Conservation (phyloP, 345 rosid species). For the Boechera divaricarpa region DNA sequence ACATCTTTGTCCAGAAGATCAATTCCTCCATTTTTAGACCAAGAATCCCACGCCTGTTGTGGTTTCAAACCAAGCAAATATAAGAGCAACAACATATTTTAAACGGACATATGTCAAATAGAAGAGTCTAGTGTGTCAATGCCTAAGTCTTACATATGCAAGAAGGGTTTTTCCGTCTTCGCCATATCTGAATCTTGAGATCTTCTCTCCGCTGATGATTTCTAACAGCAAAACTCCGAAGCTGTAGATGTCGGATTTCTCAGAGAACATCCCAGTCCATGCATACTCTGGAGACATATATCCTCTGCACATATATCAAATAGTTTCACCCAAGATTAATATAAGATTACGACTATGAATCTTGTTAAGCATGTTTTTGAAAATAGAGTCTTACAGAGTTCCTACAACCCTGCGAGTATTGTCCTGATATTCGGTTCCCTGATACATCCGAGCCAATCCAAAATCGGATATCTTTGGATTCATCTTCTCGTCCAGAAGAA, state of each 20-base stretch:
- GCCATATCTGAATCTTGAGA: constrained; percentile 31
- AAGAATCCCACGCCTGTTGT: constrained; percentile 35
- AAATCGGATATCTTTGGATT: constrained; percentile 41
- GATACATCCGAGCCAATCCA: constrained; percentile 41
- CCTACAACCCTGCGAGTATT: constrained; percentile 31
- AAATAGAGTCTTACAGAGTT: constrained; percentile 26
- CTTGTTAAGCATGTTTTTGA: neutral
- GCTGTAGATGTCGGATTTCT: constrained; percentile 56
- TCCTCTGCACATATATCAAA: constrained; percentile 20
- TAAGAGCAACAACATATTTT: neutral
- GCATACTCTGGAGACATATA: constrained; percentile 62
- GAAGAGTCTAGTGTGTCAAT: neutral
- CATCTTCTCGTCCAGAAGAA: constrained; percentile 37
- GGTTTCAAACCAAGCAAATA: neutral
- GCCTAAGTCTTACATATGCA: constrained; percentile 31
- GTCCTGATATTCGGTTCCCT: constrained; percentile 29
- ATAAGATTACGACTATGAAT: neutral
- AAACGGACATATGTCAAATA: neutral
- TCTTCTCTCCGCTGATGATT: constrained; percentile 35
- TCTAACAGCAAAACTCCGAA: constrained; percentile 50
- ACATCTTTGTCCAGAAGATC: constrained; percentile 26
- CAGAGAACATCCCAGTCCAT: constrained; percentile 51
- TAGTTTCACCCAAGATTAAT: neutral
- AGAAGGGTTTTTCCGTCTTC: constrained; percentile 24
- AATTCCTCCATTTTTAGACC: constrained; percentile 25